Percentiles rank a stretch among this genome's conserved stretches.
Evolutionary conservation across 495 filamentous ascomycete genomes (phyloP).

Genomic region (Tuber microsphaerosporum): DNA sequence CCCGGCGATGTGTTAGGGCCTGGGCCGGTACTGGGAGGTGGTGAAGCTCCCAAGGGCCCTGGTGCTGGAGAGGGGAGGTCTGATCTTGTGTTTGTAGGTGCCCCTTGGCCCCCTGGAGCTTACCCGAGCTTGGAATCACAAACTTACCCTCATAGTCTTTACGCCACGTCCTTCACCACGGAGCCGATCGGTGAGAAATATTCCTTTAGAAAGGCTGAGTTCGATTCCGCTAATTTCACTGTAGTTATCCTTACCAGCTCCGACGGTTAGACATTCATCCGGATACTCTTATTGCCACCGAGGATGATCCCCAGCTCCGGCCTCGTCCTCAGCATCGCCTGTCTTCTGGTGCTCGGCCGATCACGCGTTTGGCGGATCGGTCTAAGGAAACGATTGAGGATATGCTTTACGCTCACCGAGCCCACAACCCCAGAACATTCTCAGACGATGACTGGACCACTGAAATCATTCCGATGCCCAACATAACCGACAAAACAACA

Average conservation of each 20-base stretch:
- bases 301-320: conserved; percentile 49
- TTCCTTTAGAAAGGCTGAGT: neutral
- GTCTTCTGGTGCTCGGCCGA: conserved; percentile 56
- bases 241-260: conserved; percentile 64
- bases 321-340: conserved; percentile 43
- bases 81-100: conserved; percentile 50
- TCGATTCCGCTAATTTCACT: conserved; percentile 19
- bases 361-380: conserved; percentile 76
- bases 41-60: conserved; percentile 4
- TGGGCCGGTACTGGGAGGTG: conserved; percentile 27
- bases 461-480: conserved; percentile 69
- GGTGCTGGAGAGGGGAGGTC: conserved; percentile 1
- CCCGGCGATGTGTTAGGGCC: conserved; percentile 28
- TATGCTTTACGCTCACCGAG: conserved; percentile 59
- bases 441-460: conserved; percentile 65
- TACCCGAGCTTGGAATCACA: conserved; percentile 13
- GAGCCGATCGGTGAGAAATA: conserved; percentile 48
- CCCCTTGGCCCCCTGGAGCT: conserved; percentile 18
- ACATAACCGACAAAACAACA: conserved; percentile 78
- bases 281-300: conserved; percentile 60
- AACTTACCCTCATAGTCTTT: conserved; percentile 53
- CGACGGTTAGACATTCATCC: conserved; percentile 63
- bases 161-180: conserved; percentile 87
- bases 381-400: conserved; percentile 65
- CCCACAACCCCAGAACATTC: conserved; percentile 54